Base-by-base conservation (phyloP, 1,139 yeast genomes). In the Kazachstania sp. region DNA sequence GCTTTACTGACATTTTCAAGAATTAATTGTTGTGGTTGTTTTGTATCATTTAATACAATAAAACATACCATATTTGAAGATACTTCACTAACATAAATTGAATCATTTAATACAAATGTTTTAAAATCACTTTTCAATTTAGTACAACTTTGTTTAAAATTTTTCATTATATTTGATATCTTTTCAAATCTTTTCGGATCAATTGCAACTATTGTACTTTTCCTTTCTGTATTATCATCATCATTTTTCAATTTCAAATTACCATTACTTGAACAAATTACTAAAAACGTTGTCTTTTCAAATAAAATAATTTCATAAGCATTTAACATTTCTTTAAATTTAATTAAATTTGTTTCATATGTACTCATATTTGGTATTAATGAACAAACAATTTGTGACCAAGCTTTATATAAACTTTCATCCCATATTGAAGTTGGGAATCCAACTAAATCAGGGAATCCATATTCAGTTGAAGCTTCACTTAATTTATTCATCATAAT, bases 361-460 rank as follows among this genome's bases (percentile, higher is more conserved):
- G 80, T 68, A 44, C 79, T 76, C 79, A 92, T 90, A 63, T 94
- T 92, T 9, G 98, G 97, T 51, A 92, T 90, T 56, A 92, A 73
- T 2, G 97, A 85, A 62, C 97, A 88, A 35, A 92, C 97, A 51
- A 92, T 92, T 47, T 83, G 86, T 3, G 96, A 86, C 99, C 99
- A 92, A 0, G 98, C 98, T 65, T 85, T 86, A 67, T 90, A 92
- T 52, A 92, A 73, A 60, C 95, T 82, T 66, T 92, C 98, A 67
- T 92, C 97, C 98, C 98, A 92, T 50, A 92, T 92, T 3, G 96
- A 86, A 0, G 98, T 92, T 6, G 97, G 92, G 63, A 88, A 90
- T 8, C 97, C 97, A n/a, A 78, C 77, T 40, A 88, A 71, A 49
- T 79, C 73, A 2, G 64, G 64, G 67, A 87, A 88, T 41, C 86